Evolutionary conservation across 768 basidiomycete species (phyloP).

Genomic region (Mycena rebaudengoi): DNA sequence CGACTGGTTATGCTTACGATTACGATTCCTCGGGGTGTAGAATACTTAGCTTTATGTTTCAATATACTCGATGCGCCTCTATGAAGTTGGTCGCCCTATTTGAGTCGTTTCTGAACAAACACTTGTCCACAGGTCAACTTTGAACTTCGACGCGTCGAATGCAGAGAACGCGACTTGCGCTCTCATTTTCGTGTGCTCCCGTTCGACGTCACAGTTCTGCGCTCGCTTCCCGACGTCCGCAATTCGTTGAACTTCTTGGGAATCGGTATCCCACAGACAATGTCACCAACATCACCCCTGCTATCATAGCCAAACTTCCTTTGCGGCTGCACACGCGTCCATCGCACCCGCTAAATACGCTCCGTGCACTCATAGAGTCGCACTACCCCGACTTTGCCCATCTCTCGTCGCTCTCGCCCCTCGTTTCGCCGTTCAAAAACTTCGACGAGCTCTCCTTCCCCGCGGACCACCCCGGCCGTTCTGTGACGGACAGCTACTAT

Average conservation of each 20-base stretch:
- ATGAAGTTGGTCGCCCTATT: too few species aligned
- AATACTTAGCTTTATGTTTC: conserved; percentile 18
- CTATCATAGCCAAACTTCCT: conserved; percentile 85
- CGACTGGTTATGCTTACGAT: conserved; percentile 14
- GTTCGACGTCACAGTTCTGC: conserved; percentile 16
- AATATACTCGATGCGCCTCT: conserved; percentile 14
- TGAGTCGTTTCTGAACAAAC: background rate
- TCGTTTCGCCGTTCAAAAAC: conserved; percentile 91
- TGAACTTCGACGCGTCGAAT: conserved; percentile 15
- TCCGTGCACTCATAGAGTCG: conserved; percentile 83
- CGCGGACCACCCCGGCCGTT: conserved; percentile 90
- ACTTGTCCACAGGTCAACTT: conserved; percentile 3
- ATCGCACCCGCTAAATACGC: conserved; percentile 86
- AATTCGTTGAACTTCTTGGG: conserved; percentile 63
- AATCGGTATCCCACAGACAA: conserved; percentile 77
- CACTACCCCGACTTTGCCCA: conserved; percentile 82
- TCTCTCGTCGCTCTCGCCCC: conserved; percentile 81
- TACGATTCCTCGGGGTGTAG: conserved; percentile 25
- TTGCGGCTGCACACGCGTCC: conserved; percentile 78
- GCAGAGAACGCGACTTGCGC: conserved; percentile 12
- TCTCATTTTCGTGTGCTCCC: conserved; percentile 1
- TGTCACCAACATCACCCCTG: conserved; percentile 84
- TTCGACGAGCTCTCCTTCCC: conserved; percentile 98
- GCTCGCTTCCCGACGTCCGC: conserved; percentile 25
- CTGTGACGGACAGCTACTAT: conserved; percentile 94